These are phyloP conservation scores for Allium fistulosum DNA, from an alignment of 106 monocot species.

Conservation along the genomic window DNA sequence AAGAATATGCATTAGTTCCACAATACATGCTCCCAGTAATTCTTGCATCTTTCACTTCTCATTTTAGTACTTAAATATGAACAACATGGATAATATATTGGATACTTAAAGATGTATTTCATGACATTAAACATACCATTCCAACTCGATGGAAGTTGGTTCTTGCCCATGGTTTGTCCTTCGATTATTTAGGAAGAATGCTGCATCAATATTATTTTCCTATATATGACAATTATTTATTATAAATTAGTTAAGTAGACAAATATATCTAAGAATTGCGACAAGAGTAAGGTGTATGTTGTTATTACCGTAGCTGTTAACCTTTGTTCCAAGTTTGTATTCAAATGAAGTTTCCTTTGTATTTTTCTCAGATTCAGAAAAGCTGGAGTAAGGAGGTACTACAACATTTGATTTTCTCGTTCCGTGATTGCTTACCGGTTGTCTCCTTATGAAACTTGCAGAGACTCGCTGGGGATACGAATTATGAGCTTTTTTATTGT, in stretches of 20 bases:
- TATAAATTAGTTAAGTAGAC: conserved; percentile 1
- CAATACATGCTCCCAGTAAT: no score
- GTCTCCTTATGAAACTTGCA: conserved; percentile 14
- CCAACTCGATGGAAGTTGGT: neutral
- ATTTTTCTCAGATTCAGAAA: neutral
- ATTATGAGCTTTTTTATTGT: neutral
- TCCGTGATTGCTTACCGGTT: neutral
- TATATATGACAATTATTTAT: conserved; percentile 15
- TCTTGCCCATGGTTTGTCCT: conserved; percentile 3
- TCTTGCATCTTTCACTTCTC: no score
- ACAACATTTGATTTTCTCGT: neutral
- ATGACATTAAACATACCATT: no score
- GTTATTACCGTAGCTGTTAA: conserved; percentile 6
- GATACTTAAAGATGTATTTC: no score
- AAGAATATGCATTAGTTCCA: no score
- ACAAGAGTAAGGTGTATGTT: neutral
- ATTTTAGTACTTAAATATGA: no score
- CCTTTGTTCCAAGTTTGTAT: conserved; percentile 18
- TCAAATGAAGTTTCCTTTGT: conserved; percentile 24
- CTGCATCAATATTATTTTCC: conserved; percentile 13
- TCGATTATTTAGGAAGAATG: conserved; percentile 2
- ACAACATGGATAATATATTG: no score
- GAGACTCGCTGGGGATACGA: conserved; percentile 29
- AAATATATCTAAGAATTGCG: neutral
- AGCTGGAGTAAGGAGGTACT: neutral